Evolutionary conservation across 1,139 yeast species (phyloP).

Genomic region (Barnettozyma hawaiiensis): DNA sequence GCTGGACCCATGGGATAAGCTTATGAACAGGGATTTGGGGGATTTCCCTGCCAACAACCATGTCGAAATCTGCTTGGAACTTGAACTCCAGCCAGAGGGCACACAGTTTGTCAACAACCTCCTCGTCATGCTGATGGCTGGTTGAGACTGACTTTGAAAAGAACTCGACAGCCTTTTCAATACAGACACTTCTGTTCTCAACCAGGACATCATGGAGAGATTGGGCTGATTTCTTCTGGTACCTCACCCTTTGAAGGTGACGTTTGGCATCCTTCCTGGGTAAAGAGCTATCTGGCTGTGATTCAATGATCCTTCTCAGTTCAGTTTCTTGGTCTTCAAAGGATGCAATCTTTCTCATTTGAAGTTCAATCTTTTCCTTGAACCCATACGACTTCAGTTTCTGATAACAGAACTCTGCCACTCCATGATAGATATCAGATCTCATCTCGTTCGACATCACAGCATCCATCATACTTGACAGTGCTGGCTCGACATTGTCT

Average conservation of each 20-base stretch:
- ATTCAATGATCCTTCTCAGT: conserved; percentile 40
- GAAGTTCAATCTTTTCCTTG: conserved; percentile 40
- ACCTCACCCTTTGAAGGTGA: conserved; percentile 43
- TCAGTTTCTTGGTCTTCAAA: conserved; percentile 44
- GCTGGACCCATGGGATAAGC: conserved; percentile 78
- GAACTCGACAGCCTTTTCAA: conserved; percentile 51
- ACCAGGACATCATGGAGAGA: conserved; percentile 39
- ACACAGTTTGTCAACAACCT: conserved; percentile 70
- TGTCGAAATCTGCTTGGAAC: conserved; percentile 37
- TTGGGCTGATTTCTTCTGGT: conserved; percentile 45
- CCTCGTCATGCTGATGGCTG: conserved; percentile 44
- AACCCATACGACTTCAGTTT: conserved; percentile 47
- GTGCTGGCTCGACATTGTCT: conserved; percentile 47
- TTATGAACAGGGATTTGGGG: conserved; percentile 48
- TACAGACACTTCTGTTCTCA: conserved; percentile 39
- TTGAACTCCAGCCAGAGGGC: conserved; percentile 79
- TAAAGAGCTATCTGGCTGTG: conserved; percentile 33
- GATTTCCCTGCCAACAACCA: conserved; percentile 31
- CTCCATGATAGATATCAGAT: conserved; percentile 48
- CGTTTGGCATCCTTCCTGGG: conserved; percentile 47
- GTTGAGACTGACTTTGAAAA: conserved; percentile 51
- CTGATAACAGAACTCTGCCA: conserved; percentile 72
- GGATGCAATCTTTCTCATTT: conserved; percentile 34
- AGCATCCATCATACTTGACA: conserved; percentile 21
- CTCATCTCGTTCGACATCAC: conserved; percentile 16